Conservation (phyloP, 306 rosid genomes). For the Crotalaria pallida region DNA sequence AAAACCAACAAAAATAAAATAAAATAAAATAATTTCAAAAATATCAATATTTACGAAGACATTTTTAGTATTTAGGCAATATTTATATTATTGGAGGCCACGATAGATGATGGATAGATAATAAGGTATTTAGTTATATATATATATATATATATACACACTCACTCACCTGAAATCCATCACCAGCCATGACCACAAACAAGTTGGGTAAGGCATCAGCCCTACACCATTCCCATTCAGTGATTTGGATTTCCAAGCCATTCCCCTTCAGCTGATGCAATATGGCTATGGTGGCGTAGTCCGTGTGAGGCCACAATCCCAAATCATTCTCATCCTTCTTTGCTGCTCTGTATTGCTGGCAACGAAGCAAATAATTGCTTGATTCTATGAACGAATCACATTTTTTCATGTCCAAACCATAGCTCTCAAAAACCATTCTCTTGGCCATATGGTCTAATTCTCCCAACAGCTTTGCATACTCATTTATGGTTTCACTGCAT, state of each 20-base stretch:
- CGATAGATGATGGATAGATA: no score
- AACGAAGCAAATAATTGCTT: conserved; percentile 7
- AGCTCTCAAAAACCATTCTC: conserved; percentile 26
- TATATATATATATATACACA: no score
- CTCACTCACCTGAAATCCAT: not conserved
- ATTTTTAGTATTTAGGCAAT: no score
- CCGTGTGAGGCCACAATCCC: conserved; percentile 23
- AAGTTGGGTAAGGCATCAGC: conserved; percentile 17
- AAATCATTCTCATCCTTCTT: not conserved
- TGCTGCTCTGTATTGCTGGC: conserved; percentile 16
- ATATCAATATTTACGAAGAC: no score
- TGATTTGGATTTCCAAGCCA: conserved; percentile 20
- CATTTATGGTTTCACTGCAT: conserved; percentile 16
- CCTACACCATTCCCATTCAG: conserved; percentile 17
- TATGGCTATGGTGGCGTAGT: conserved; percentile 7
- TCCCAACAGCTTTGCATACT: conserved; percentile 10
- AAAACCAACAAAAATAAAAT: no score
- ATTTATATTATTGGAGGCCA: no score
- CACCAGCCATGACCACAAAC: conserved; percentile 27
- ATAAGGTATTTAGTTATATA: no score
- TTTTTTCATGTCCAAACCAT: conserved; percentile 3
- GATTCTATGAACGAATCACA: conserved; percentile 3
- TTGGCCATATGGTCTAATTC: conserved; percentile 11
- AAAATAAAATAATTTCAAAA: no score
- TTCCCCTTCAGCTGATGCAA: conserved; percentile 1